phyloP scores from a whole-genome alignment of 1,139 yeast species.

The Taiozyma onychis region DNA sequence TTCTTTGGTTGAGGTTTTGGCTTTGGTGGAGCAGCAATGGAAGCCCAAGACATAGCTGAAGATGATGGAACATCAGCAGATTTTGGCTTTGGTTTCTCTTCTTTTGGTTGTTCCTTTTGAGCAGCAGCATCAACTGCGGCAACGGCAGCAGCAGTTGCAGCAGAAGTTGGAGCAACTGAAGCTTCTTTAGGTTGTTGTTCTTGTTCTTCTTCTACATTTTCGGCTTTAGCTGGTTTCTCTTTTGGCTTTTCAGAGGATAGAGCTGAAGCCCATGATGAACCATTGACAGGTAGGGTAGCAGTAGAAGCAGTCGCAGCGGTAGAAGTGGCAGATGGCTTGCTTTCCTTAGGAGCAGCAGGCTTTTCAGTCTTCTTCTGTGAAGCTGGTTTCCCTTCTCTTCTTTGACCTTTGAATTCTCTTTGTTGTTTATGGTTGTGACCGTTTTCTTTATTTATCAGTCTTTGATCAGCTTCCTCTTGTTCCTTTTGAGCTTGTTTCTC shows the following conservation, averaged over 20 bases:
- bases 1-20: slow-evolving; percentile 20
- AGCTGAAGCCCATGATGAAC: slow-evolving; percentile 29
- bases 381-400: slow-evolving; percentile 3
- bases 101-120: slow-evolving; percentile 7
- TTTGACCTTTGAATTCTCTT: slow-evolving; percentile 4
- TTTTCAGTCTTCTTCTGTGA: slow-evolving; percentile 2
- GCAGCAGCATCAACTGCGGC: slow-evolving; percentile 9
- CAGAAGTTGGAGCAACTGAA: slow-evolving; percentile 2
- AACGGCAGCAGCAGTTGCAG: slow-evolving; percentile 4
- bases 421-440: slow-evolving; percentile 12
- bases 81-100: slow-evolving; percentile 5
- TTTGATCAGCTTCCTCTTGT: slow-evolving; percentile 28
- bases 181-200: slow-evolving; percentile 10
- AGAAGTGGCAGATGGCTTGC: slow-evolving; percentile 17
- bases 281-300: slow-evolving; percentile 22
- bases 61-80: slow-evolving; percentile 25
- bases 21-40: slow-evolving; percentile 56
- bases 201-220: slow-evolving; percentile 5
- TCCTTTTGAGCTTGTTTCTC: slow-evolving; percentile 24
- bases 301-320: slow-evolving; percentile 23
- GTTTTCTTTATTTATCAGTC: slow-evolving; percentile 16
- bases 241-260: slow-evolving; percentile 26
- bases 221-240: slow-evolving; percentile 6
- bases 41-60: slow-evolving; percentile 46
- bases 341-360: slow-evolving; percentile 6